phyloP scores from a whole-genome alignment of 257 asterid species.

The Handroanthus guayacan region DNA sequence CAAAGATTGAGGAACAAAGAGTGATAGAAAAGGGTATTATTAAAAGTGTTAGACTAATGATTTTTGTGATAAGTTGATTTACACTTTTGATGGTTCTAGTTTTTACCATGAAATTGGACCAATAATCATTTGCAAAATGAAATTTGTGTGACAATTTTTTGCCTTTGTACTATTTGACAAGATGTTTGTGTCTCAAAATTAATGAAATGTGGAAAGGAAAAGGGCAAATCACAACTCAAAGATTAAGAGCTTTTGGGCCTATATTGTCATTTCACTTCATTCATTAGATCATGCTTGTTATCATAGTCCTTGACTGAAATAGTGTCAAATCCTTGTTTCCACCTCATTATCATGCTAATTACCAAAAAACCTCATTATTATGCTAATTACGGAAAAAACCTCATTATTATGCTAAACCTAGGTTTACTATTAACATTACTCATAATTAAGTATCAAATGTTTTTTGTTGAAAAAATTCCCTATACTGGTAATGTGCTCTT shows the following conservation, averaged over 20 bases:
- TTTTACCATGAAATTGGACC: background rate
- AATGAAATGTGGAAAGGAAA: slow-evolving; percentile 29
- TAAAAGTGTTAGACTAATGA: slow-evolving; percentile 21
- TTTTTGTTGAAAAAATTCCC: too few relatives aligned
- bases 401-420: too few relatives aligned
- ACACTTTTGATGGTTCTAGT: background rate
- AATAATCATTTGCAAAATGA: slow-evolving; percentile 32
- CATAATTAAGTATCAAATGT: too few relatives aligned
- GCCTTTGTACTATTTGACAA: slow-evolving; percentile 25
- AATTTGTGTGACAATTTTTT: background rate
- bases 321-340: slow-evolving; percentile 29
- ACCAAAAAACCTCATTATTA: too few relatives aligned
- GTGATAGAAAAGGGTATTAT: slow-evolving; percentile 23
- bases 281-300: slow-evolving; percentile 28
- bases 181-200: slow-evolving; percentile 15
- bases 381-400: too few relatives aligned
- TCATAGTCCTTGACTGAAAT: slow-evolving; percentile 34
- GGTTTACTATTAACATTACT: too few relatives aligned
- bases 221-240: slow-evolving; percentile 24
- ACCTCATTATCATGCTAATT: slow-evolving; percentile 19
- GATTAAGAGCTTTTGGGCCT: slow-evolving; percentile 12
- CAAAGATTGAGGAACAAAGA: slow-evolving; percentile 23
- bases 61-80: background rate
- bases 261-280: background rate
- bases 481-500: too few relatives aligned